Evolutionary conservation across 2,329 filamentous ascomycete species (phyloP).

Genomic region (Zasmidium angulare): DNA sequence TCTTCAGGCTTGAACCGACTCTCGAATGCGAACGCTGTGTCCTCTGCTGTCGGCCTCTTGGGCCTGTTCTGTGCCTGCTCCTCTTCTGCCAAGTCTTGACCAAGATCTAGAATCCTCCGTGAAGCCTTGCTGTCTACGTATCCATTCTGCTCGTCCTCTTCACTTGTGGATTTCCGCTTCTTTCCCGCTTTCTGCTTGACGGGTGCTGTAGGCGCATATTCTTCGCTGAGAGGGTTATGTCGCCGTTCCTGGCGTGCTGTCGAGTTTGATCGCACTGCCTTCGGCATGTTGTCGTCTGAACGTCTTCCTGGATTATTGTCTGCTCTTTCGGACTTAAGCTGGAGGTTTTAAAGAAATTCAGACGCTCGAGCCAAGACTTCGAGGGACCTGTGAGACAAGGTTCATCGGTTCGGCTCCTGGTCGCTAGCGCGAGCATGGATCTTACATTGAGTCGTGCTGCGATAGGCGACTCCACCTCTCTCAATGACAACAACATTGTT

Average conservation of each 20-base stretch:
- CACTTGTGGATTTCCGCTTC: constrained; percentile 58
- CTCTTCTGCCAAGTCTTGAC: constrained; percentile 84
- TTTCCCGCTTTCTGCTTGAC: constrained; percentile 69
- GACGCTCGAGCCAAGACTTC: neutral
- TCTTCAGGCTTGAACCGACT: constrained; percentile 61
- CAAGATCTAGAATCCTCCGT: constrained; percentile 83
- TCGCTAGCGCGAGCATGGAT: neutral
- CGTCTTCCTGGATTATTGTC: neutral
- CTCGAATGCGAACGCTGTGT: constrained; percentile 76
- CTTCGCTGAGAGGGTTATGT: constrained; percentile 89
- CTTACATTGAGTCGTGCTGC: neutral
- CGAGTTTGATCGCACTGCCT: constrained; percentile 59
- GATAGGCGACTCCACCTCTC: neutral
- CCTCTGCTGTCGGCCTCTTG: constrained; percentile 46
- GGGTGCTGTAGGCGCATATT: constrained; percentile 70
- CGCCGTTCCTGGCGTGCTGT: constrained; percentile 62
- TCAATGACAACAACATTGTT: neutral
- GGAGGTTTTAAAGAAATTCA: neutral
- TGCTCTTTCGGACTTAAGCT: neutral
- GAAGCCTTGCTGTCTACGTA: constrained; percentile 89
- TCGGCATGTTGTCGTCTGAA: constrained; percentile 65
- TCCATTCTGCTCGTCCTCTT: constrained; percentile 58
- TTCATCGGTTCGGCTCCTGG: neutral
- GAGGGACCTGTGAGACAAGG: neutral
- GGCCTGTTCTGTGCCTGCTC: constrained; percentile 58